phyloP scores from a whole-genome alignment of 73 alveolate species.

The Tetrahymena thermophila region DNA sequence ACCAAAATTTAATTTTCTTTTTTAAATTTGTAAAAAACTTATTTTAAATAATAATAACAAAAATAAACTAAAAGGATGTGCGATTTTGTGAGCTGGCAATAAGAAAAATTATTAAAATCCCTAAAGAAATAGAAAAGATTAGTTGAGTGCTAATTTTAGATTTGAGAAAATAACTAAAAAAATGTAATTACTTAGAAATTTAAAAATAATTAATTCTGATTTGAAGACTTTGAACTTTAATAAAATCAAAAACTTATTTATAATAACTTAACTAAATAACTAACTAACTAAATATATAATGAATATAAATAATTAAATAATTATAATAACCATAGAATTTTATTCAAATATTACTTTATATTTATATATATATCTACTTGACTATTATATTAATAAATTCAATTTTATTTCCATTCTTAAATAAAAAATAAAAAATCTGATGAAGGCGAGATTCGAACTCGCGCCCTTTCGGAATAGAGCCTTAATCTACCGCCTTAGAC shows the following conservation, averaged over 20 bases:
- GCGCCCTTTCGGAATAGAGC: conserved; percentile 46
- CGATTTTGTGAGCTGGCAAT: not conserved
- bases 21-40: not conserved
- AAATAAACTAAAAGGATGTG: not conserved
- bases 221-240: not conserved
- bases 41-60: not conserved
- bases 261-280: too few relatives aligned
- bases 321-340: too few relatives aligned
- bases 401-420: too few relatives aligned
- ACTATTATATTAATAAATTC: too few relatives aligned
- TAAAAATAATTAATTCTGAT: not conserved
- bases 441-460: conserved; percentile 46
- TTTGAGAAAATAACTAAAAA: not conserved
- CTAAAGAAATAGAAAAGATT: not conserved
- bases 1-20: not conserved
- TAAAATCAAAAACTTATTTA: too few relatives aligned
- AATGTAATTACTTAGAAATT: too few relatives aligned
- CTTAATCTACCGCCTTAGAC: conserved; percentile 50
- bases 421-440: not conserved
- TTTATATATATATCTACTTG: too few relatives aligned
- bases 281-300: too few relatives aligned
- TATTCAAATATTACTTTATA: too few relatives aligned
- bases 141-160: not conserved
- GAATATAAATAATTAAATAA: too few relatives aligned
- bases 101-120: not conserved